These are phyloP conservation scores for Fusarium sterilihyphosum DNA, from an alignment of 2,329 filamentous ascomycete genomes.

Conservation along the genomic window DNA sequence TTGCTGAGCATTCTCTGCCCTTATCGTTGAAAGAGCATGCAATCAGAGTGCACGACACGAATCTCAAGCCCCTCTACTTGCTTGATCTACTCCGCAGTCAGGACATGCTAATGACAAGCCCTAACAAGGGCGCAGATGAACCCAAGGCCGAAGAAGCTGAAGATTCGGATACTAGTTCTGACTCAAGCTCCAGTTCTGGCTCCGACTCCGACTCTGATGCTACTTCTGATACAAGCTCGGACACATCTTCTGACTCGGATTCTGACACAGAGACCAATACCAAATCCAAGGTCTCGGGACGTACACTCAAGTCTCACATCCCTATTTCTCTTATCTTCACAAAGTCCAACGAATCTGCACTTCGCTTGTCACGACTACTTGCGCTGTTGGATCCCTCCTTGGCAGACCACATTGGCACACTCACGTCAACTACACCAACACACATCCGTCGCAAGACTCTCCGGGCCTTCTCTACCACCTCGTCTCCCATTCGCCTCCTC, in stretches of 20 bases:
- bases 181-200: slow-evolving; percentile 41
- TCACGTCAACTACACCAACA: slow-evolving; percentile 82
- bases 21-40: slow-evolving; percentile 70
- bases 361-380: slow-evolving; percentile 86
- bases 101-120: slow-evolving; percentile 52
- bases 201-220: slow-evolving; percentile 47
- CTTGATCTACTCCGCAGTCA: slow-evolving; percentile 75
- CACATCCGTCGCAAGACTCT: slow-evolving; percentile 74
- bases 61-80: slow-evolving; percentile 85
- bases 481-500: slow-evolving; percentile 75
- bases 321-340: slow-evolving; percentile 82
- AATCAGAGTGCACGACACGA: slow-evolving; percentile 73
- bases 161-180: slow-evolving; percentile 46
- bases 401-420: slow-evolving; percentile 68
- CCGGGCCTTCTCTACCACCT: slow-evolving; percentile 72
- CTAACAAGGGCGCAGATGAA: slow-evolving; percentile 11
- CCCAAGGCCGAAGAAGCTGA: slow-evolving; percentile 47
- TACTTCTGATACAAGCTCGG: slow-evolving; percentile 40
- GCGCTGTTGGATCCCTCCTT: slow-evolving; percentile 70
- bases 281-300: slow-evolving; percentile 13
- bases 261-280: slow-evolving; percentile 45
- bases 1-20: slow-evolving; percentile 67
- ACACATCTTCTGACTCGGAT: slow-evolving; percentile 43
- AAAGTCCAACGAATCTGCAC: slow-evolving; percentile 86
- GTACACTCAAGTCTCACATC: slow-evolving; percentile 41